Evolutionary conservation across 768 basidiomycete species (phyloP).

Genomic region (Phaeolepiota aurea): DNA sequence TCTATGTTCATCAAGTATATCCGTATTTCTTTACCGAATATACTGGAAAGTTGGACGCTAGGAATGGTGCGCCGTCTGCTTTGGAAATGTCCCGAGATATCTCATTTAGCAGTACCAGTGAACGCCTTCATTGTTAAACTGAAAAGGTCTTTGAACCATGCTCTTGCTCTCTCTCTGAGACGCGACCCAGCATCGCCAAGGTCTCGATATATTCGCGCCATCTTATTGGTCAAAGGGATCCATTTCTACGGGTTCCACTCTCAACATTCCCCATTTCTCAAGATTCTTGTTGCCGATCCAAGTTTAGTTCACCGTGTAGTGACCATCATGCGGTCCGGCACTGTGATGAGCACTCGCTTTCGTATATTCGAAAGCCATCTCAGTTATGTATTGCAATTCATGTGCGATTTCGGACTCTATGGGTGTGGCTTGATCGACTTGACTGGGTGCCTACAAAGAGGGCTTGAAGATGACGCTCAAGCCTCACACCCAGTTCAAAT

Average conservation of each 20-base stretch:
- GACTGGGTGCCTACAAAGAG: constrained; percentile 54
- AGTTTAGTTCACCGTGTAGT: constrained; percentile 56
- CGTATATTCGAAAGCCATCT: constrained; percentile 86
- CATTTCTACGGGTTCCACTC: constrained; percentile 94
- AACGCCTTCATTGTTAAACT: constrained; percentile 63
- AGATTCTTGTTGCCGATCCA: constrained; percentile 73
- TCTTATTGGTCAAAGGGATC: constrained; percentile 87
- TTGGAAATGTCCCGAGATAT: not conserved
- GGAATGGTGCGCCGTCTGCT: constrained; percentile 37
- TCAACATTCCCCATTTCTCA: constrained; percentile 81
- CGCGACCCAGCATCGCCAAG: constrained; percentile 54
- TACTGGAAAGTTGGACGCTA: constrained; percentile 51
- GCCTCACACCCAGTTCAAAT: constrained; percentile 13
- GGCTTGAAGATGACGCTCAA: constrained; percentile 24
- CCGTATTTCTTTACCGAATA: constrained; percentile 94
- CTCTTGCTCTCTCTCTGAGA: constrained; percentile 74
- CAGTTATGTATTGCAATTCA: constrained; percentile 81
- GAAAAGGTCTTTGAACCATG: constrained; percentile 73
- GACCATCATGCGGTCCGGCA: constrained; percentile 74
- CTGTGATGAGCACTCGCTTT: constrained; percentile 74
- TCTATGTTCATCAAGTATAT: constrained; percentile 89
- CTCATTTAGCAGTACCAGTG: constrained; percentile 36
- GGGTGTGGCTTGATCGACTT: constrained; percentile 90
- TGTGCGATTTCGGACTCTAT: constrained; percentile 91
- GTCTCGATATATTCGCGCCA: constrained; percentile 61